These are phyloP conservation scores for Mycena maculata DNA, from an alignment of 768 basidiomycete species.

Conservation along the genomic window DNA sequence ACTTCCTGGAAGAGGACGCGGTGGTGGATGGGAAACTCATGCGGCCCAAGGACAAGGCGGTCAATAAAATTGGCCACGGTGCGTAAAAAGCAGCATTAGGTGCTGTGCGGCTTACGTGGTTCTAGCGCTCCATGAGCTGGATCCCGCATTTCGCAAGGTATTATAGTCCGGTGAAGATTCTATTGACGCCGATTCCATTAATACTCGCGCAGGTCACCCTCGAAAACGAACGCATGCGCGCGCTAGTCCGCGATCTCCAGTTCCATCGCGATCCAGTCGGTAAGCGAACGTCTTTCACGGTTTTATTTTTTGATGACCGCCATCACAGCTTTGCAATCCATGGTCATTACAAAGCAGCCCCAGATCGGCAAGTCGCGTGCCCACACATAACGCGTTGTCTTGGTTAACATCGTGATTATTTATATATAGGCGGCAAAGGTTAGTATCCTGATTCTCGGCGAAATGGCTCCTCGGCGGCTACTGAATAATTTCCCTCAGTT, in stretches of 20 bases:
- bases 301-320: slow-evolving; percentile 6
- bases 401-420: background rate
- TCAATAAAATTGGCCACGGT: slow-evolving; percentile 98
- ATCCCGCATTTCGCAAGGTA: slow-evolving; percentile 76
- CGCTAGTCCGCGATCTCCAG: slow-evolving; percentile 79
- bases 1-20: slow-evolving; percentile 93
- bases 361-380: slow-evolving; percentile 68
- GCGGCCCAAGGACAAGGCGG: slow-evolving; percentile 76
- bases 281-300: slow-evolving; percentile 44
- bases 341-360: slow-evolving; percentile 96
- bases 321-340: slow-evolving; percentile 82
- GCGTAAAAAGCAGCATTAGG: slow-evolving; percentile 26
- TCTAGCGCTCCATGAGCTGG: slow-evolving; percentile 85
- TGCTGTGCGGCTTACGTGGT: background rate
- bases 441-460: slow-evolving; percentile 28
- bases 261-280: slow-evolving; percentile 90
- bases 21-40: slow-evolving; percentile 76
- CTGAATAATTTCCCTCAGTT: no score
- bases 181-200: background rate
- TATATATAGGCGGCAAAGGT: slow-evolving; percentile 74
- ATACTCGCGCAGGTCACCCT: slow-evolving; percentile 66
- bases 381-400: background rate
- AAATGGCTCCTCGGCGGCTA: slow-evolving; percentile 2
- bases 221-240: slow-evolving; percentile 76
- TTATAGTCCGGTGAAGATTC: background rate